phyloP scores from a whole-genome alignment of 2,329 filamentous ascomycete genomes.

The Gliomastix tumulicola region DNA sequence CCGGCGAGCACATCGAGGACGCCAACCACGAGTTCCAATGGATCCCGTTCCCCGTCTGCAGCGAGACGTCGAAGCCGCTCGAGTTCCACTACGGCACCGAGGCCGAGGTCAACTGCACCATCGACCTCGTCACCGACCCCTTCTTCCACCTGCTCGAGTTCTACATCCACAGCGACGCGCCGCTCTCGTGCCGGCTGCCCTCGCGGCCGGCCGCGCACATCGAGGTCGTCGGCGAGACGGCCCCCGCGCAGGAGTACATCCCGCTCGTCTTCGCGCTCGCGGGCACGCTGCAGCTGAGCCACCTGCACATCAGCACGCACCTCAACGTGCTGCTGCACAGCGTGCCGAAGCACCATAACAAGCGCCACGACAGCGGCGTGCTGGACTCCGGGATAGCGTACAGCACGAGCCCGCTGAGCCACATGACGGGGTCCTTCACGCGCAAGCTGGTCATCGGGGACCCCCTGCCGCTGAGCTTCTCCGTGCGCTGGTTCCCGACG shows the following conservation, averaged over 20 bases:
- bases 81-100: conserved; percentile 83
- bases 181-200: conserved; percentile 83
- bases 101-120: conserved; percentile 76
- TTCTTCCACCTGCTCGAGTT: conserved; percentile 91
- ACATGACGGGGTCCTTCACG: conserved; percentile 43
- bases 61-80: conserved; percentile 77
- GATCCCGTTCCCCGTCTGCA: conserved; percentile 83
- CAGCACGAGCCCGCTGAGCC: conserved; percentile 65
- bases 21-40: conserved; percentile 78
- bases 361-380: conserved; percentile 65
- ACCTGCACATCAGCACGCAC: conserved; percentile 84
- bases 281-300: conserved; percentile 80
- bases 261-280: conserved; percentile 84
- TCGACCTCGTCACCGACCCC: conserved; percentile 67
- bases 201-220: conserved; percentile 59
- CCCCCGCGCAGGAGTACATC: conserved; percentile 56
- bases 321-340: conserved; percentile 83
- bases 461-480: conserved; percentile 69
- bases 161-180: conserved; percentile 95
- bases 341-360: conserved; percentile 53
- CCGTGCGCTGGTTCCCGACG: conserved; percentile 80
- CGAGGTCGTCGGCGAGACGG: conserved; percentile 45
- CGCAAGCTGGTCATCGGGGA: conserved; percentile 82
- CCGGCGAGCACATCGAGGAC: conserved; percentile 83
- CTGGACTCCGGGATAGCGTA: conserved; percentile 86